phyloP scores from a whole-genome alignment of 2,329 filamentous ascomycete species.

The Hypomyces perniciosus region DNA sequence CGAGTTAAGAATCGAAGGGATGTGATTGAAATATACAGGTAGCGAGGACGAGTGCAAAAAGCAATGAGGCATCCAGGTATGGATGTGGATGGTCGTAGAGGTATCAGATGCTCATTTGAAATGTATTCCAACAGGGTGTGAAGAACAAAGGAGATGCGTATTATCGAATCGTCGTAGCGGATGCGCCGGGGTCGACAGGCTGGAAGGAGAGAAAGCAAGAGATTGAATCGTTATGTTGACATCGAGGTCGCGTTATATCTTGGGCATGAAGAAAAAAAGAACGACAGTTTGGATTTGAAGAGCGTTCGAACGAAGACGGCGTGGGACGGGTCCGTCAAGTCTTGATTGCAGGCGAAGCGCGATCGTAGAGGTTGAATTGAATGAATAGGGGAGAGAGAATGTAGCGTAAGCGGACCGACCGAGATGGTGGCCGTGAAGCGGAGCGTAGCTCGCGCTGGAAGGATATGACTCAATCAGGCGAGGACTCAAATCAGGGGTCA shows the following conservation, averaged over 20 bases:
- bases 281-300: conserved; percentile 9
- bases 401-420: conserved; percentile 25
- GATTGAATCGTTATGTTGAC: conserved; percentile 39
- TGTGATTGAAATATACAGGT: conserved; percentile 30
- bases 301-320: conserved; percentile 14
- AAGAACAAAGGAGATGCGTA: conserved; percentile 32
- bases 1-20: conserved; percentile 14
- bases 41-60: conserved; percentile 19
- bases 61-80: conserved; percentile 19
- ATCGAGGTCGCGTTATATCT: conserved; percentile 31
- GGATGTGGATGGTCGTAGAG: conserved; percentile 24
- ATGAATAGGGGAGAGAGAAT: not conserved
- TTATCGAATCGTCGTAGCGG: conserved; percentile 28
- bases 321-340: conserved; percentile 25
- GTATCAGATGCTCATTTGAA: conserved; percentile 40
- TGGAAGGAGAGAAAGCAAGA: conserved; percentile 26
- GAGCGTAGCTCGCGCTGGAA: conserved; percentile 26
- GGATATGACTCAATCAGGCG: conserved; percentile 19
- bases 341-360: conserved; percentile 1
- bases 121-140: conserved; percentile 16
- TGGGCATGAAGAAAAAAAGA: conserved; percentile 14
- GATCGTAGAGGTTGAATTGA: not conserved
- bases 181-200: conserved; percentile 14
- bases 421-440: conserved; percentile 20
- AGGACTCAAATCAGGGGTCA: conserved; percentile 4